phyloP scores from a whole-genome alignment of 306 rosid genomes.

The Abrus precatorius region DNA sequence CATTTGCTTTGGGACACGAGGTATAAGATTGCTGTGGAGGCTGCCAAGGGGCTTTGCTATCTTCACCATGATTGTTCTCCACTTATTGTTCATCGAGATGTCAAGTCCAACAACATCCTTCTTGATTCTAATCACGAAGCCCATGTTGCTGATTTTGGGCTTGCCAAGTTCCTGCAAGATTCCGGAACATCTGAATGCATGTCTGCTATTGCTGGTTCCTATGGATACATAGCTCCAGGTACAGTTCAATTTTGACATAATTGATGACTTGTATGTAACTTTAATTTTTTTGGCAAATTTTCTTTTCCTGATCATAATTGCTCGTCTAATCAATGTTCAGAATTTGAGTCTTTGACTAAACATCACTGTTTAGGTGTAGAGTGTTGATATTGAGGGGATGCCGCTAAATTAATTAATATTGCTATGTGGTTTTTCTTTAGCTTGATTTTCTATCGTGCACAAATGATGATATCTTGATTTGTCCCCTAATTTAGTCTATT shows the following conservation, averaged over 20 bases:
- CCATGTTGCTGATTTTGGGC: constrained; percentile 99
- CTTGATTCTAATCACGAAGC: constrained; percentile 89
- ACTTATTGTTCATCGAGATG: constrained; percentile 89
- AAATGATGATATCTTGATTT: constrained; percentile 14
- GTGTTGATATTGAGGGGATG: constrained; percentile 44
- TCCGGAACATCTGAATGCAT: constrained; percentile 98
- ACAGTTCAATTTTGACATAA: constrained; percentile 41
- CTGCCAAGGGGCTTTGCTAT: constrained; percentile 98
- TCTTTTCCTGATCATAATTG: constrained; percentile 44
- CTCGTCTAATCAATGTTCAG: constrained; percentile 33
- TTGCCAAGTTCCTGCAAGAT: constrained; percentile 97
- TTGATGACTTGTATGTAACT: constrained; percentile 11
- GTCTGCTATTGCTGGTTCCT: constrained; percentile 99
- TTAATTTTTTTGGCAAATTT: constrained; percentile 20
- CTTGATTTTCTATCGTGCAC: constrained; percentile 33
- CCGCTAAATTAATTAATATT: constrained; percentile 40
- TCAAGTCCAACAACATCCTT: constrained; percentile 95
- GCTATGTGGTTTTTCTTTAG: constrained; percentile 51
- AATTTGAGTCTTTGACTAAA: constrained; percentile 47
- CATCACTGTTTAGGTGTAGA: constrained; percentile 42
- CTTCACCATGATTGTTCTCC: constrained; percentile 98
- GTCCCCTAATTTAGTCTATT: constrained; percentile 13
- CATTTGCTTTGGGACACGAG: constrained; percentile 93
- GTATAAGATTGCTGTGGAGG: constrained; percentile 88
- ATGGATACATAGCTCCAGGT: constrained; percentile 99